A percentile compares a stretch with the other conserved stretches of the same genome.
Conservation (phyloP, 331 rosid species). For the Quercus tomentella region DNA sequence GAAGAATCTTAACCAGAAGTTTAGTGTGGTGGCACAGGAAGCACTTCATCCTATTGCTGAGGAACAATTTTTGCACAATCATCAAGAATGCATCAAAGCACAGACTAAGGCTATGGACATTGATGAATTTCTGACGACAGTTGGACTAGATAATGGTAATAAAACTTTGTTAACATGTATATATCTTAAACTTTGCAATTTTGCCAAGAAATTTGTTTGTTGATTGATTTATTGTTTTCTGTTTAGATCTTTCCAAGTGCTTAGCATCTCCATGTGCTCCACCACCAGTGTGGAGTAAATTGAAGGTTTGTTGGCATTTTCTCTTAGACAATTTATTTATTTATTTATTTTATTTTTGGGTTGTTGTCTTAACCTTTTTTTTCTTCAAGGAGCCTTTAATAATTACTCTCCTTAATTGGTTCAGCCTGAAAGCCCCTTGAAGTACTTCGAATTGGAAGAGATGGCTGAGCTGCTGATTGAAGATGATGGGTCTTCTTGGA, state of each 20-base stretch:
- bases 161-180: background rate
- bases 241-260: slow-evolving; percentile 24
- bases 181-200: background rate
- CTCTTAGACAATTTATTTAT: background rate
- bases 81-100: slow-evolving; percentile 48
- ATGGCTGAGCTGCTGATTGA: slow-evolving; percentile 36
- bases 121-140: slow-evolving; percentile 31
- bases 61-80: slow-evolving; percentile 51
- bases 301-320: slow-evolving; percentile 26
- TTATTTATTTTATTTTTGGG: background rate
- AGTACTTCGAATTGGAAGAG: slow-evolving; percentile 27
- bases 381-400: background rate
- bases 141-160: slow-evolving; percentile 54
- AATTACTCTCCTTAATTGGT: background rate
- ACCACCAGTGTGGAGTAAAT: slow-evolving; percentile 2
- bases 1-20: slow-evolving; percentile 28
- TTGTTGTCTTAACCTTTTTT: background rate
- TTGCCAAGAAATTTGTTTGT: background rate
- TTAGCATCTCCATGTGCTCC: slow-evolving; percentile 27
- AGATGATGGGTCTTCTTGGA: slow-evolving; percentile 4
- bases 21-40: slow-evolving; percentile 23
- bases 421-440: slow-evolving; percentile 22
- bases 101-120: slow-evolving; percentile 17
- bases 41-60: slow-evolving; percentile 36
- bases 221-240: background rate